phyloP scores from a whole-genome alignment of 225 moss, liverwort and hornwort species.

The Asterella californica region DNA sequence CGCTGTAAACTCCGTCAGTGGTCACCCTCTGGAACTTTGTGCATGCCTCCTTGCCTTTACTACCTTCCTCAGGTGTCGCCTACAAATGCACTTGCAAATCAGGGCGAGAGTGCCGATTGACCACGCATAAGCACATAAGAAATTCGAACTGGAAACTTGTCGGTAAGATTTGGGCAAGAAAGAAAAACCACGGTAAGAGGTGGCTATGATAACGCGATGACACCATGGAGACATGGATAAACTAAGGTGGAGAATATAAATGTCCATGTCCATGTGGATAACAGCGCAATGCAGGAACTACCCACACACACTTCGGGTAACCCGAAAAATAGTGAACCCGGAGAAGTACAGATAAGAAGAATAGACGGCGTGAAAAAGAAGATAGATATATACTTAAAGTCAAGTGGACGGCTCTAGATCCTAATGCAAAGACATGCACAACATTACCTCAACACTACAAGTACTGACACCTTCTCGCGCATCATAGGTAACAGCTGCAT shows the following conservation, averaged over 20 bases:
- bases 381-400: no score
- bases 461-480: constrained; percentile 75
- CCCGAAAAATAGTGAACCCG: no score
- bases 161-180: background rate
- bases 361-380: no score
- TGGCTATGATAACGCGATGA: background rate
- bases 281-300: no score
- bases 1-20: constrained; percentile 73
- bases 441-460: constrained; percentile 48
- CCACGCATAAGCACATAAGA: background rate
- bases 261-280: no score
- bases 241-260: no score
- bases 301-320: no score
- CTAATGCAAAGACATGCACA: background rate
- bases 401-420: no score
- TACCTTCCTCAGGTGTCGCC: constrained; percentile 24
- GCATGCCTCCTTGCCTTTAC: constrained; percentile 70
- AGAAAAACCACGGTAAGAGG: background rate
- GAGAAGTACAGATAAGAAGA: no score
- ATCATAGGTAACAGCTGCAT: constrained; percentile 77
- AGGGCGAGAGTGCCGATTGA: background rate
- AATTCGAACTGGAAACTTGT: background rate
- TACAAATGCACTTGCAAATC: background rate
- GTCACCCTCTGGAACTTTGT: constrained; percentile 84
- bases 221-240: background rate